Evolutionary conservation across 805 yeast species (phyloP), one percentile per base, ranked within the genome.

Genomic region (Saturnispora saitoi): DNA sequence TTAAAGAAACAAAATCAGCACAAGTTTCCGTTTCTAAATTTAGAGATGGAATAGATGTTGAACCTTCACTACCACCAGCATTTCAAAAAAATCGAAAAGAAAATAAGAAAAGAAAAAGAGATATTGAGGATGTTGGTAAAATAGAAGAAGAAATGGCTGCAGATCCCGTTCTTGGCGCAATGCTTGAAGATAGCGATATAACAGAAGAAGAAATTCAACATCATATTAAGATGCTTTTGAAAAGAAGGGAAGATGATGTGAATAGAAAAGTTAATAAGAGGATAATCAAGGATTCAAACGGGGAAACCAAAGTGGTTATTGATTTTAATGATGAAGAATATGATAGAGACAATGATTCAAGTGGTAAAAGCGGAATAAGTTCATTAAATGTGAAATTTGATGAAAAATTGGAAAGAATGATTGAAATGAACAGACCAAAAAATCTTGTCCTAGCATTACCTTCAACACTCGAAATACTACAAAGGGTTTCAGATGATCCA

Each of bases 31-130:
- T 93, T 17, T 72, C 75, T 41, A 83, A 79, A 40, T 91, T 93
- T 60, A 73, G 98, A 57, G 53, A 50, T 9, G 70, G 34, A n/a
- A 64, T 59, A 9, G 42, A 52, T 53, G 64, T 73, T 39, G 60
- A 73, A 55, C 61, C 70, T 10, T 73, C 87, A 0, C 73, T 81
- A 45, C 99, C 99, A 1, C 99, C 99, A 0, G 81, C 96, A 0
- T 89, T 76, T 60, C 69, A 70, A 22, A 76, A 73, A 50, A 86
- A 84, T 58, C 71, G 91, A 39, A 67, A 66, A 29, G 69, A 69
- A 30, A 86, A 70, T 42, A 67, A 64, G 32, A 58, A 64, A 43
- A 51, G 70, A 10, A 59, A 53, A 51, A 57, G 47, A 48, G 61
- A 52, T 42, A 50, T 51, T 24, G 43, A 51, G 19, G 63, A 65